Evolutionary conservation across 2,329 filamentous ascomycete species (phyloP).

Genomic region (Didymella pinodella): DNA sequence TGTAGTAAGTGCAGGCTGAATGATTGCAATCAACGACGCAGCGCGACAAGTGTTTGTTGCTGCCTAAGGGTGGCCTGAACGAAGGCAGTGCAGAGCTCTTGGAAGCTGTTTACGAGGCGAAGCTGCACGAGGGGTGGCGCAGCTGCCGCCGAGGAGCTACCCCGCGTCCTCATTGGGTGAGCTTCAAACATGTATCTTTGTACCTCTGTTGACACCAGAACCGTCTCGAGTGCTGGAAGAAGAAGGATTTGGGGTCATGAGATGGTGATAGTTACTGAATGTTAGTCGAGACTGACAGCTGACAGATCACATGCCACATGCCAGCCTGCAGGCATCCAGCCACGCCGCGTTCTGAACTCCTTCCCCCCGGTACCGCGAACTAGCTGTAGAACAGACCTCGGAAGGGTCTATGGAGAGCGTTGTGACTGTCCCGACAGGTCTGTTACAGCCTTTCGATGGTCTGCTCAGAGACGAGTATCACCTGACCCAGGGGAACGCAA

Average conservation of each 20-base stretch:
- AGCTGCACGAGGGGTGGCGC: constrained; percentile 9
- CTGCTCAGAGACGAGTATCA: neutral
- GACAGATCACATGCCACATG: neutral
- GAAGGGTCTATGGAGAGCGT: constrained; percentile 9
- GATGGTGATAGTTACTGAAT: neutral
- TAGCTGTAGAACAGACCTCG: constrained; percentile 4
- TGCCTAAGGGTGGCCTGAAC: constrained; percentile 21
- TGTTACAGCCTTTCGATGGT: neutral
- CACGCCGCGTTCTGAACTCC: neutral
- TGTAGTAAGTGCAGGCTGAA: constrained; percentile 3
- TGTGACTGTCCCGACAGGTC: neutral
- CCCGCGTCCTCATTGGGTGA: constrained; percentile 14
- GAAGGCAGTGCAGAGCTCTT: constrained; percentile 17
- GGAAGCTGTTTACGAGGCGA: constrained; percentile 18
- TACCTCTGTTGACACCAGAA: constrained; percentile 2
- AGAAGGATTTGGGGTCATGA: neutral
- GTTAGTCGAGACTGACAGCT: neutral
- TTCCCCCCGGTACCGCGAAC: neutral
- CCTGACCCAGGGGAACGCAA: neutral
- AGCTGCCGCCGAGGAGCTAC: constrained; percentile 16
- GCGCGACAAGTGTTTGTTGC: constrained; percentile 3
- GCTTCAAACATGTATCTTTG: constrained; percentile 1
- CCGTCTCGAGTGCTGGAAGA: neutral
- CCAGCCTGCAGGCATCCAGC: neutral
- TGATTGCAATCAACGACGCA: constrained; percentile 2